Base-by-base conservation (phyloP, 768 basidiomycete species). In the Lactarius hatsudake region DNA sequence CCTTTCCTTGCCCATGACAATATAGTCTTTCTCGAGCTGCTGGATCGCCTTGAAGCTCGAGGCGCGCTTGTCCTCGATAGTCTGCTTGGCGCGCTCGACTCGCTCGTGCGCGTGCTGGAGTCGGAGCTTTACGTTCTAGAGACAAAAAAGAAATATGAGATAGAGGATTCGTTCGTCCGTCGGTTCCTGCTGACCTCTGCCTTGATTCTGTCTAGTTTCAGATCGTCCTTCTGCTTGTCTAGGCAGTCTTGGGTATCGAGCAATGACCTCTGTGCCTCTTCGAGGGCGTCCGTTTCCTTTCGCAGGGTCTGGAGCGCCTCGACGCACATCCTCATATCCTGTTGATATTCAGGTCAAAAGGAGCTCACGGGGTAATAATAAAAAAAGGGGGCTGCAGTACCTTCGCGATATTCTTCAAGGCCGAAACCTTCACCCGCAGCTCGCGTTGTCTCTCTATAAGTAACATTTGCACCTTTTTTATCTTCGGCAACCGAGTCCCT, bases 81-180 rank as follows among this genome's bases (percentile, higher is more conserved):
- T 89, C 67, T 84, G 82, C 73, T 91, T 87, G 0, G 90, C 89
- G 32, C 91, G 85, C 64, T 89, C 86, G 10, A 94, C 82, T 76
- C 93, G 94, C 71, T 93, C 90, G 55, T 86, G 82, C 5, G 94
- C 94, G 75, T 96, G 94, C 67, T 89, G 88, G 69, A 84, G 80
- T n/a, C 91, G 86, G 59, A 93, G 91, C 91, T 96, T 69, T 7
- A 48, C 30, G 30, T 54, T 53, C 51, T 53, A 7, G 26, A 26
- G 51, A 53, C 23, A 53, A 53, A 18, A 51, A 28, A 5, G 12
- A 48, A 0, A 10, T 12, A 26, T 53, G 51, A 53, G 26, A 53
- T 15, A 2, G 43, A 45, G 43, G 20, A n/a, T 23, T 23, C 4
- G 23, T 51, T 51, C 12, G 48, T 23, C 13, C 12, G 23, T n/a